Evolutionary conservation across 306 rosid species (phyloP), one percentile per base, ranked within the genome.

Genomic region (Dalbergia cochinchinensis): DNA sequence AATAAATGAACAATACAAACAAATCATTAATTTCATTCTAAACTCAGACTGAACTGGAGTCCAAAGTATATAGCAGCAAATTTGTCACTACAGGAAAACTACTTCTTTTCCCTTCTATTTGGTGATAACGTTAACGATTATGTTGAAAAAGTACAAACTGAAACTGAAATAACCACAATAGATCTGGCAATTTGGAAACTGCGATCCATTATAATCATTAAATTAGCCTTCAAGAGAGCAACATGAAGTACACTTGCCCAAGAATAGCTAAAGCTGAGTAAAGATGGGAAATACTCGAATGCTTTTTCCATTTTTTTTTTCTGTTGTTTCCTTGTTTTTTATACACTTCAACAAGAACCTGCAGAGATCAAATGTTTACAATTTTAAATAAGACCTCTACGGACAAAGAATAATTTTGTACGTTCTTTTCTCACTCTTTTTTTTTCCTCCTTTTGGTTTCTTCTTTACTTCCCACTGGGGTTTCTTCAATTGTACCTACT

Each of bases 341-440:
- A 83, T 79, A 80, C 82, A 84, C 78, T 89, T 85, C 61, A 88
- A 87, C 87, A 65, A 76, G 73, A 84, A 72, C 75, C 89, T 85
- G 94, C 82, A 90, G 94, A 89, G 96, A 92, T 87, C 95, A 80
- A 22, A 73, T 90, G 96, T 87, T 86, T 85, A 91, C 97, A 91
- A 84, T 95, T 80, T 70, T 87, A 84, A 81, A 88, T 84, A 79
- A 66, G 92, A 89, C 82, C 94, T 87, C 91, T 50, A 90, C 88
- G 76, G 90, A 73, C 77, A 85, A 84, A 86, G 73, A 86, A 84
- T 61, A 69, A 86, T 69, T 86, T 65, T 79, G 83, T 83, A 77
- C 80, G 34, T 33, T 85, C 58, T 77, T 82, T 81, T 63, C 31
- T 6, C 15, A 33, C 26, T 74, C 8, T n/a, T 14, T 39, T 45